These are phyloP conservation scores for Ustilago loliicola DNA, from an alignment of 1,284 basidiomycete species.

Conservation along the genomic window DNA sequence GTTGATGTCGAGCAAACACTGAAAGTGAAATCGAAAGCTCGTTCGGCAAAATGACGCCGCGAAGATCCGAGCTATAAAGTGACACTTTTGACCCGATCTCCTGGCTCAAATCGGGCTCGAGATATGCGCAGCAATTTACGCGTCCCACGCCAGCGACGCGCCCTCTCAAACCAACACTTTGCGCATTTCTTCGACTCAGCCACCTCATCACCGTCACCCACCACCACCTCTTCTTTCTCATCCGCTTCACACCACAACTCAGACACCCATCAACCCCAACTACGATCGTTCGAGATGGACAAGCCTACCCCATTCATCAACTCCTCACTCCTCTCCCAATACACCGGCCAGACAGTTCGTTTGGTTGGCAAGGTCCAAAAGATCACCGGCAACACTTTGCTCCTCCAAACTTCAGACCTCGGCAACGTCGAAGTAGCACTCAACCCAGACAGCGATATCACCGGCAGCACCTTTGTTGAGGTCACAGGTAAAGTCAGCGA, in stretches of 20 bases:
- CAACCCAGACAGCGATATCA: slow-evolving; percentile 51
- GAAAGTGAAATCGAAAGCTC: not conserved
- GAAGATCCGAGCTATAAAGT: slow-evolving; percentile 7
- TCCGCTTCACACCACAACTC: not conserved
- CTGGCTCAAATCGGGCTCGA: not conserved
- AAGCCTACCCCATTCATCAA: slow-evolving; percentile 66
- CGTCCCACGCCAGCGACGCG: slow-evolving; percentile 7
- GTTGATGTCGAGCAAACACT: not conserved
- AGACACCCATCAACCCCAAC: not conserved
- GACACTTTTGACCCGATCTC: slow-evolving; percentile 14
- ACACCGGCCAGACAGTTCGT: slow-evolving; percentile 57
- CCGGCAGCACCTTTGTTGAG: slow-evolving; percentile 55
- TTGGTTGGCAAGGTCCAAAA: slow-evolving; percentile 65
- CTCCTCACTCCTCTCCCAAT: slow-evolving; percentile 57
- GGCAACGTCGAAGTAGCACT: slow-evolving; percentile 64
- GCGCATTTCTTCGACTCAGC: slow-evolving; percentile 1
- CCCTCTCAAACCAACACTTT: slow-evolving; percentile 17
- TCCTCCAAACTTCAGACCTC: slow-evolving; percentile 61
- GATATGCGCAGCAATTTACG: slow-evolving; percentile 12
- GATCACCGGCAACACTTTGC: slow-evolving; percentile 55
- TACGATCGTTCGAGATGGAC: slow-evolving; percentile 51
- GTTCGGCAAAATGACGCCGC: slow-evolving; percentile 2
- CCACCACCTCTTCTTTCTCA: not conserved
- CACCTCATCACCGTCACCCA: not conserved
- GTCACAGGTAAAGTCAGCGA: slow-evolving; percentile 67